Percentiles rank a stretch among this genome's conserved stretches.
These are phyloP conservation scores for Leccinum incarnatum DNA, from an alignment of 768 basidiomycete genomes.

Conservation along the genomic window DNA sequence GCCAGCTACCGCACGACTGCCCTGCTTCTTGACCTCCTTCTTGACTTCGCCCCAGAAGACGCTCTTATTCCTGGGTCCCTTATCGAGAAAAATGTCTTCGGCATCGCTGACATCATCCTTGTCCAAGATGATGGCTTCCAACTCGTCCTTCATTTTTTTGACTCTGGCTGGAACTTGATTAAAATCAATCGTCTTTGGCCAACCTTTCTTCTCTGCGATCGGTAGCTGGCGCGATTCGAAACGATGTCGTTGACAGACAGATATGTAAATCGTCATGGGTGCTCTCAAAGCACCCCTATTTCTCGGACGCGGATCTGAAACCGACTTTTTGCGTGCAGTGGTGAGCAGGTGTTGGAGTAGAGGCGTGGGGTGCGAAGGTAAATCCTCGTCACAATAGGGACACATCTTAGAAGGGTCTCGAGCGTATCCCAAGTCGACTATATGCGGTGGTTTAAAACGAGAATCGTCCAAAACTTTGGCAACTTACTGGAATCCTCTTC, in stretches of 20 bases:
- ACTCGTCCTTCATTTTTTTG: slow-evolving; percentile 41
- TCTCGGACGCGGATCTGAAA: slow-evolving; percentile 58
- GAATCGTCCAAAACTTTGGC: not conserved
- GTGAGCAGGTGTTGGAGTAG: slow-evolving; percentile 53
- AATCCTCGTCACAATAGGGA: slow-evolving; percentile 74
- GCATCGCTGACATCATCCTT: slow-evolving; percentile 25
- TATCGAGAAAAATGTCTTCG: slow-evolving; percentile 13
- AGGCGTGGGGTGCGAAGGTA: slow-evolving; percentile 63
- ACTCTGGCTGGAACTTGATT: slow-evolving; percentile 51
- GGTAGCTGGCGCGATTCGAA: slow-evolving; percentile 76
- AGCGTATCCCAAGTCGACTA: slow-evolving; percentile 50
- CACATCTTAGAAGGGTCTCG: slow-evolving; percentile 69
- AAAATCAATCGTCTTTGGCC: slow-evolving; percentile 77
- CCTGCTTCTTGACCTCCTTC: slow-evolving; percentile 60
- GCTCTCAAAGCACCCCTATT: slow-evolving; percentile 66
- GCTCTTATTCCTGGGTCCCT: slow-evolving; percentile 40
- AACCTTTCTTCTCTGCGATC: slow-evolving; percentile 64
- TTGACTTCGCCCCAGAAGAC: slow-evolving; percentile 70
- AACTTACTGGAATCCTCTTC: slow-evolving; percentile 45
- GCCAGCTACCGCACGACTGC: slow-evolving; percentile 62
- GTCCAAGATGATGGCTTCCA: slow-evolving; percentile 56
- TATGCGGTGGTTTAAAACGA: not conserved
- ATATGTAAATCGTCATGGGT: slow-evolving; percentile 51
- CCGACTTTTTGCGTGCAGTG: slow-evolving; percentile 51
- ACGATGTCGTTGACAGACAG: slow-evolving; percentile 73